These are phyloP conservation scores for Tephrocybe rancida DNA, from an alignment of 768 basidiomycete species.

Conservation along the genomic window DNA sequence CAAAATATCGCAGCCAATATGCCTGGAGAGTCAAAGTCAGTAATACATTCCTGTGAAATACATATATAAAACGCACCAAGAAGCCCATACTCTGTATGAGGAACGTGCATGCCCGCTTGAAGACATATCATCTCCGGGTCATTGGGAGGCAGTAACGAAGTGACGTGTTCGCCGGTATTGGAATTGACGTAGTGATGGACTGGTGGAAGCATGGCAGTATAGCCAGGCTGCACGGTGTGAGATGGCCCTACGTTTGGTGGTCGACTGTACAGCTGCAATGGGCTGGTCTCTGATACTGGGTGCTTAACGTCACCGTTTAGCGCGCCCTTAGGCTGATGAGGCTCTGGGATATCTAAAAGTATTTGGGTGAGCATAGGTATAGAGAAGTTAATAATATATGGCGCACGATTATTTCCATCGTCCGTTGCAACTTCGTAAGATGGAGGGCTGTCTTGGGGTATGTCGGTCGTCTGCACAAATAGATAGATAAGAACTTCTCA, in stretches of 20 bases:
- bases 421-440: conserved; percentile 46
- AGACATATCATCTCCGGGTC: conserved; percentile 87
- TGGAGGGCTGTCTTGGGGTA: conserved; percentile 45
- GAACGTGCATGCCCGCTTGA: conserved; percentile 72
- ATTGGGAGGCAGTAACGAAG: conserved; percentile 70
- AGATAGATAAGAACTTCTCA: conserved; percentile 6
- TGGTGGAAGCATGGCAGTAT: conserved; percentile 35
- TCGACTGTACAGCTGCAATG: not conserved
- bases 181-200: conserved; percentile 76
- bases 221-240: conserved; percentile 14
- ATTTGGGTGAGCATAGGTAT: not conserved
- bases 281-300: conserved; percentile 3
- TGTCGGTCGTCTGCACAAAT: conserved; percentile 13
- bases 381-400: not conserved
- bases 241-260: conserved; percentile 23
- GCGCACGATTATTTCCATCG: conserved; percentile 29
- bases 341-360: not conserved
- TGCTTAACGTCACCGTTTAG: conserved; percentile 13
- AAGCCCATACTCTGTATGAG: conserved; percentile 65
- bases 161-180: conserved; percentile 52
- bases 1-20: conserved; percentile 81
- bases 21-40: conserved; percentile 41
- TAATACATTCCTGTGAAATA: not conserved
- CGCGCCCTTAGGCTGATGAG: not conserved
- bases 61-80: conserved; percentile 51